Evolutionary conservation across 2,329 filamentous ascomycete genomes (phyloP).

Genomic region (Trichophaea hybrida): DNA sequence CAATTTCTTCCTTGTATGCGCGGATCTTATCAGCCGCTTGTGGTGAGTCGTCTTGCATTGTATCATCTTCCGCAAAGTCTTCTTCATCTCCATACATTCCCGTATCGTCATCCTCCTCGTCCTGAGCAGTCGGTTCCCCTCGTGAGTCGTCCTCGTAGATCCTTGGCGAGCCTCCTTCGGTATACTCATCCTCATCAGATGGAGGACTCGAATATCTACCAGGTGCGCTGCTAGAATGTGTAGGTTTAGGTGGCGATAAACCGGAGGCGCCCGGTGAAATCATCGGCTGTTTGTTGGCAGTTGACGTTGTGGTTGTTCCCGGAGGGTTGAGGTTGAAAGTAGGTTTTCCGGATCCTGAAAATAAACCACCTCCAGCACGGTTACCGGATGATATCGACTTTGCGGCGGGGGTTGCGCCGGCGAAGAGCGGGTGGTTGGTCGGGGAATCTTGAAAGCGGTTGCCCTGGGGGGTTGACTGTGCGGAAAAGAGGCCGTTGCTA

Average conservation of each 20-base stretch:
- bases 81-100: slow-evolving; percentile 14
- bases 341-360: background rate
- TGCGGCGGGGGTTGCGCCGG: slow-evolving; percentile 15
- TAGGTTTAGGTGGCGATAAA: background rate
- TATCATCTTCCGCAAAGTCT: slow-evolving; percentile 11
- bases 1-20: slow-evolving; percentile 2
- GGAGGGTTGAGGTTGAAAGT: background rate
- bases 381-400: background rate
- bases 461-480: slow-evolving; percentile 13
- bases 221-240: too few relatives aligned
- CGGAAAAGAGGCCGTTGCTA: slow-evolving; percentile 20
- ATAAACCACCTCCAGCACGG: background rate
- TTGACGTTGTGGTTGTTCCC: background rate
- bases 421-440: slow-evolving; percentile 16
- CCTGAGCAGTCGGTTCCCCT: slow-evolving; percentile 7
- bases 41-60: slow-evolving; percentile 3
- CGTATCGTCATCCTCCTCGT: slow-evolving; percentile 12
- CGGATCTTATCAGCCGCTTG: background rate
- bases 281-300: background rate
- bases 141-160: slow-evolving; percentile 17
- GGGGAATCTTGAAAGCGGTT: slow-evolving; percentile 2
- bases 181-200: slow-evolving; percentile 8
- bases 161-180: background rate
- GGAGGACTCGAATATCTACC: background rate
- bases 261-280: background rate